A percentile compares a stretch with the other conserved stretches of the same genome.
phyloP scores from a whole-genome alignment of 2,329 filamentous ascomycete species.

The Erysiphe pulchra region DNA sequence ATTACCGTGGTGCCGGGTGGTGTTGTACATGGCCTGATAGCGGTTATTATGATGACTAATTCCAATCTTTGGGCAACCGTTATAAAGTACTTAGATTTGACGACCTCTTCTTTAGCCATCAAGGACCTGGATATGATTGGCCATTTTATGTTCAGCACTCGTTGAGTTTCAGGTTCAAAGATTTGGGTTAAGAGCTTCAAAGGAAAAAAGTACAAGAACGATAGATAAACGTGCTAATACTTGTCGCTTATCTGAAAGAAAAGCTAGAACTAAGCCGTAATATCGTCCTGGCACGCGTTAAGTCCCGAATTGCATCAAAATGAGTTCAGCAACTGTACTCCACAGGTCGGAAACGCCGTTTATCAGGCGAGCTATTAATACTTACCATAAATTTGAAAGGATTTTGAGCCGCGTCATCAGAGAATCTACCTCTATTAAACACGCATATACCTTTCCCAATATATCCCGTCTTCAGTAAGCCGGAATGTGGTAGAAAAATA shows the following conservation, averaged over 20 bases:
- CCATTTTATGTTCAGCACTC: too few species aligned
- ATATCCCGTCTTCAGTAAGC: background rate
- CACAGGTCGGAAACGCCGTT: background rate
- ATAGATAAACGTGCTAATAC: background rate
- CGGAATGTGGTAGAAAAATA: background rate
- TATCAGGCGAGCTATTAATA: background rate
- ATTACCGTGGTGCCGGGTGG: too few species aligned
- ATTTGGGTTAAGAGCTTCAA: background rate
- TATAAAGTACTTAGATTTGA: background rate
- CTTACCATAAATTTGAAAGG: background rate
- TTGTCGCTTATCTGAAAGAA: background rate
- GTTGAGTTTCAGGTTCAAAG: too few species aligned
- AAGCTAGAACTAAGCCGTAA: background rate
- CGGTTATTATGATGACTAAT: background rate
- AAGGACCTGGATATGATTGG: background rate
- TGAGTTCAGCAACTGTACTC: background rate
- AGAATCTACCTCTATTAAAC: background rate
- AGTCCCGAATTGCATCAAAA: background rate
- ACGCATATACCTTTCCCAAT: background rate
- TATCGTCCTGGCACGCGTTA: background rate
- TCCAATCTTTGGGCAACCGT: background rate
- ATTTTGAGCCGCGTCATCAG: background rate
- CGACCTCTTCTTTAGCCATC: background rate
- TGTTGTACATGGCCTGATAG: too few species aligned
- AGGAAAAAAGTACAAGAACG: background rate